These are phyloP conservation scores for Dioscorea zingiberensis DNA, from an alignment of 106 monocot species.

Conservation along the genomic window DNA sequence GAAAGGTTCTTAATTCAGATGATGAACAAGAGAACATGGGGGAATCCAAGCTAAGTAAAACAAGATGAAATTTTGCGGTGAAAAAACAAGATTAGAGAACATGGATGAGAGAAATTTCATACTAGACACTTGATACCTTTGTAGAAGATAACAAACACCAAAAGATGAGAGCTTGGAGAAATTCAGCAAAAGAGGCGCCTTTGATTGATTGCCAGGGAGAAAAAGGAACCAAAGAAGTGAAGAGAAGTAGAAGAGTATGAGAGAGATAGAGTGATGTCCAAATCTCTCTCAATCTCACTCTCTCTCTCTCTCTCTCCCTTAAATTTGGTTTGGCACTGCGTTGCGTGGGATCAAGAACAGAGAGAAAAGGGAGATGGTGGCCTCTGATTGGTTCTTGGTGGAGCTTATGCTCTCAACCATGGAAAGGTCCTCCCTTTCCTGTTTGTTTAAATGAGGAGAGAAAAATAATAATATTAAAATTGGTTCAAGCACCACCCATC, in stretches of 20 bases:
- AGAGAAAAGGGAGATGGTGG: conserved; percentile 1
- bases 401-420: conserved; percentile 12
- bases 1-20: background rate
- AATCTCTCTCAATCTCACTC: background rate
- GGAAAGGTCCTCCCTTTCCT: background rate
- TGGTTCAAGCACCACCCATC: too few relatives aligned
- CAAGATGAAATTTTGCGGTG: background rate
- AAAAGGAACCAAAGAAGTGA: background rate
- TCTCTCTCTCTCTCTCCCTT: conserved; percentile 2
- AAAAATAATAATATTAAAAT: too few relatives aligned
- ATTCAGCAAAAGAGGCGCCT: background rate
- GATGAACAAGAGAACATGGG: too few relatives aligned
- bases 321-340: too few relatives aligned
- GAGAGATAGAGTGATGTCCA: background rate
- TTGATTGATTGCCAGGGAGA: background rate
- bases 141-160: too few relatives aligned
- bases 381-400: conserved; percentile 10
- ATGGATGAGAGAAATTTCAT: too few relatives aligned
- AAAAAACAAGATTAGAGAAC: background rate
- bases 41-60: too few relatives aligned
- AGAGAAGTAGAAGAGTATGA: too few relatives aligned
- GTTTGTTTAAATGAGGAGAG: too few relatives aligned
- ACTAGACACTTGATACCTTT: conserved; percentile 3
- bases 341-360: background rate
- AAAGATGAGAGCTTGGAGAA: too few relatives aligned